Percentiles rank a stretch among this genome's conserved stretches.
Evolutionary conservation across 768 basidiomycete genomes (phyloP).

Genomic region (Boletus eberwhitei): DNA sequence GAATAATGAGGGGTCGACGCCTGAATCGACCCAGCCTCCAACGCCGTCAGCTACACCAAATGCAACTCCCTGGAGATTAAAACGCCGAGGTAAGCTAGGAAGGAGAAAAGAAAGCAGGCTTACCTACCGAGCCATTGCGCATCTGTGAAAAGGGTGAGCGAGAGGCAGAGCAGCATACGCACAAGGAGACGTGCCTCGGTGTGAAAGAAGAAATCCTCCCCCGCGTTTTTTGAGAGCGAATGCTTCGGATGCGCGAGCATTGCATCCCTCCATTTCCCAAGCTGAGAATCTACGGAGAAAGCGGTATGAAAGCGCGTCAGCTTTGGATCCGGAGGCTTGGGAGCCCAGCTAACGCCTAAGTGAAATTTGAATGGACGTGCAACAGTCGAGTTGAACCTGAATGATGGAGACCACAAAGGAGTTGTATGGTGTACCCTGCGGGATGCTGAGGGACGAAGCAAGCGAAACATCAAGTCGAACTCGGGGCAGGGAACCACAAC

Average conservation of each 20-base stretch:
- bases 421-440: not conserved
- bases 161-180: not conserved
- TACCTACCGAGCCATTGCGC: constrained; percentile 73
- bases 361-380: constrained; percentile 67
- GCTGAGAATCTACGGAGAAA: constrained; percentile 53
- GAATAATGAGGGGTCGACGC: constrained; percentile 86
- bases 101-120: constrained; percentile 6
- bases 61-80: constrained; percentile 55
- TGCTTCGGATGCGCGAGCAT: constrained; percentile 48
- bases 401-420: not conserved
- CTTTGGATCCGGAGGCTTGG: constrained; percentile 54
- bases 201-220: constrained; percentile 65
- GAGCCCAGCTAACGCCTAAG: constrained; percentile 74
- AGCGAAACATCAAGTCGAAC: constrained; percentile 13
- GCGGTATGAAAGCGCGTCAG: constrained; percentile 38
- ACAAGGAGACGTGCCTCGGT: constrained; percentile 53
- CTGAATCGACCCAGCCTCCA: constrained; percentile 83
- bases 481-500: not conserved
- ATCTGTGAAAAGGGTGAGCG: constrained; percentile 45
- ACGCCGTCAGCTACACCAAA: constrained; percentile 92
- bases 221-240: constrained; percentile 39
- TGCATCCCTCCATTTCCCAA: constrained; percentile 69
- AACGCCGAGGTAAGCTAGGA: constrained; percentile 24
- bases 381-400: constrained; percentile 22
- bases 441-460: not conserved